These are phyloP conservation scores for Camillea tinctor DNA, from an alignment of 2,329 filamentous ascomycete species.

Conservation along the genomic window DNA sequence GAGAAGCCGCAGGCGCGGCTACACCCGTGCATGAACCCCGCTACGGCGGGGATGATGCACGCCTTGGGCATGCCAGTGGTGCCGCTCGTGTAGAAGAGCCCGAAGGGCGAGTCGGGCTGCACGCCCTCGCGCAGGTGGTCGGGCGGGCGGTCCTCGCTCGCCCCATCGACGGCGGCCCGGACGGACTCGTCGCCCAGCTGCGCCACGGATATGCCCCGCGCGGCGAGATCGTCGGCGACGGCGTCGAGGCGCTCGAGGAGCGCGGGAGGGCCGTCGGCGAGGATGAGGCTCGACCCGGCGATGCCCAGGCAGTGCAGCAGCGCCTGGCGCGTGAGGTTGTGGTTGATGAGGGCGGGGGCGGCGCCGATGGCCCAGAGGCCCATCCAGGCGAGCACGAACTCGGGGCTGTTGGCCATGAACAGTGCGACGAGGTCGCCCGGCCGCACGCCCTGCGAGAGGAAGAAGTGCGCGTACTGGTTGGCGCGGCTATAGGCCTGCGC, in stretches of 20 bases:
- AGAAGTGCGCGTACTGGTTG: conserved; percentile 62
- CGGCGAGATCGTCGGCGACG: conserved; percentile 50
- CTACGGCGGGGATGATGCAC: conserved; percentile 56
- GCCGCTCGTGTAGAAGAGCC: conserved; percentile 71
- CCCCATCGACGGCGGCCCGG: conserved; percentile 41
- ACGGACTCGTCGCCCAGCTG: conserved; percentile 45
- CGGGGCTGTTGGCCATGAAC: conserved; percentile 66
- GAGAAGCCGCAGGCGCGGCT: conserved; percentile 32
- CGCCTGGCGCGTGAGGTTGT: conserved; percentile 62
- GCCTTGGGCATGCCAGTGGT: conserved; percentile 77
- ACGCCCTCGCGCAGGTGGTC: conserved; percentile 55
- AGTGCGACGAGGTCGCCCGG: conserved; percentile 62
- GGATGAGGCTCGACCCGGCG: conserved; percentile 52
- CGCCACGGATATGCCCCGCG: conserved; percentile 52
- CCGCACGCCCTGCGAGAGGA: conserved; percentile 56
- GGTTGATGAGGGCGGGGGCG: conserved; percentile 70
- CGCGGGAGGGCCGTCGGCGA: conserved; percentile 57
- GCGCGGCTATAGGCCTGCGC: conserved; percentile 52
- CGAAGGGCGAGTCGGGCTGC: conserved; percentile 53
- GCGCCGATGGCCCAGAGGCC: conserved; percentile 65
- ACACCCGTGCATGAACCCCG: conserved; percentile 32
- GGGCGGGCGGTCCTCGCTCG: conserved; percentile 50
- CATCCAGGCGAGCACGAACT: conserved; percentile 66
- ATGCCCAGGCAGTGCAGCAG: conserved; percentile 65
- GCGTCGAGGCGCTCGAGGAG: conserved; percentile 58